These are phyloP conservation scores for Ettlia oleoabundans DNA, from an alignment of 139 green algal species.

Conservation along the genomic window DNA sequence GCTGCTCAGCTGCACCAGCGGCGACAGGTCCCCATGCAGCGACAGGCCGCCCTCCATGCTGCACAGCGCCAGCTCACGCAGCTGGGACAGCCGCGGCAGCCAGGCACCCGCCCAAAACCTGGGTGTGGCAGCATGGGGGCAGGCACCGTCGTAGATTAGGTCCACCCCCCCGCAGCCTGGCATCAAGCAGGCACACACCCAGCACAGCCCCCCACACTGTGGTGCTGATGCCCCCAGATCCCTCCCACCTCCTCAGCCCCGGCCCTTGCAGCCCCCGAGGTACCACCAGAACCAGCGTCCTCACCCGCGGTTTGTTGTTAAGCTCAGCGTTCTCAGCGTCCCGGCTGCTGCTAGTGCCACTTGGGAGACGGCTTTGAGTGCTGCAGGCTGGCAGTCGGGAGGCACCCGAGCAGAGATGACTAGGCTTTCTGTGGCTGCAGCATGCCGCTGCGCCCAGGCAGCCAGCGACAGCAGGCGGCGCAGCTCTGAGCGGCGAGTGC, in stretches of 20 bases:
- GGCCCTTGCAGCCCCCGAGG: no score
- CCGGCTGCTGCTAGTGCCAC: neutral
- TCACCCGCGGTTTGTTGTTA: constrained; percentile 9
- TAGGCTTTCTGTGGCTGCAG: neutral
- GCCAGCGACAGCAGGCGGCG: constrained; percentile 21
- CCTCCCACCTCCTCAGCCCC: no score
- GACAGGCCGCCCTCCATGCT: constrained; percentile 19
- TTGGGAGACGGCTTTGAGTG: neutral
- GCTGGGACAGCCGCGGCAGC: neutral
- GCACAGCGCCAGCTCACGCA: constrained; percentile 8
- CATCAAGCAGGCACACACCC: no score
- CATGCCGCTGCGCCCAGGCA: neutral
- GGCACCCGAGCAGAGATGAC: constrained; percentile 5
- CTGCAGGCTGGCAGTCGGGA: neutral
- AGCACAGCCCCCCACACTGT: no score
- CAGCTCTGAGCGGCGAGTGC: constrained; percentile 17
- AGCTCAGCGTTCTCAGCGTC: neutral
- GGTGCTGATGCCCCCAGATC: no score
- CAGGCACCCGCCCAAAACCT: neutral
- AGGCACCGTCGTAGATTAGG: no score
- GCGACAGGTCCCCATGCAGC: constrained; percentile 9
- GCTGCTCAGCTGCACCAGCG: neutral
- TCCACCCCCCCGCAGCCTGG: no score
- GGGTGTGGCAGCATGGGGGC: no score
- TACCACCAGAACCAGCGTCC: no score